Evolutionary conservation across 2,329 filamentous ascomycete genomes (phyloP), one percentile per base, ranked within the genome.

Genomic region (Ascochyta fabae): DNA sequence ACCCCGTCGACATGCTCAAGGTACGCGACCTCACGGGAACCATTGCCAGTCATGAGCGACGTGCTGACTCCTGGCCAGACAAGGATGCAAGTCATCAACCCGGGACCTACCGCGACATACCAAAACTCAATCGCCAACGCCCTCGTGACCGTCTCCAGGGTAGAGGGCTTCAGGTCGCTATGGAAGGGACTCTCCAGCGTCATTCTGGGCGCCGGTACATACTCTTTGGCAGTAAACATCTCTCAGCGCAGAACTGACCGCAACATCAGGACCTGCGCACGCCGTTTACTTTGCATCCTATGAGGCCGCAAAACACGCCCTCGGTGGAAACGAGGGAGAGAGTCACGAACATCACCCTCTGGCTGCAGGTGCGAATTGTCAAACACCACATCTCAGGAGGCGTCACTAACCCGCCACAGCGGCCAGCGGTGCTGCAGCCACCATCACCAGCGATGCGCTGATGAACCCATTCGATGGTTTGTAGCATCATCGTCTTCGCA

Each of bases 401-500:
- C 57, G 55, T 58, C 53, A 65, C 78, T 83, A 66, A 81, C 70
- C 39, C 24, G 50, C 44, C 54, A 55, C 73, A 96, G 95, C 92
- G 59, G 89, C 92, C 60, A 96, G 92, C 73, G 95, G 95, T 78
- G 94, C 95, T 58, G 91, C 91, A 68, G 95, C 95, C 62, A 98
- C 95, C 7, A 97, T 98, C 75, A 91, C 94, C 33, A 97, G 93
- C 75, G 95, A 99, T 81, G 95, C 95, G 50, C 86, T 99, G 64
- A 99, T 99, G 95, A 99, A 98, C 74, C 95, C 95, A 22, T 99
- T 99, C 75, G 95, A 99, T 80, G 92, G 92, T 96, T 84, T 70
- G 86, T 73, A 53, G 26, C 48, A 40, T 41, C 43, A 16, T 19
- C 36, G 24, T 10, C 38, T 33, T 29, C 43, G 15, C n/a, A 38